Evolutionary conservation across 176 grass and related monocot genomes (phyloP).

Genomic region (Dendrocalamus sinicus): DNA sequence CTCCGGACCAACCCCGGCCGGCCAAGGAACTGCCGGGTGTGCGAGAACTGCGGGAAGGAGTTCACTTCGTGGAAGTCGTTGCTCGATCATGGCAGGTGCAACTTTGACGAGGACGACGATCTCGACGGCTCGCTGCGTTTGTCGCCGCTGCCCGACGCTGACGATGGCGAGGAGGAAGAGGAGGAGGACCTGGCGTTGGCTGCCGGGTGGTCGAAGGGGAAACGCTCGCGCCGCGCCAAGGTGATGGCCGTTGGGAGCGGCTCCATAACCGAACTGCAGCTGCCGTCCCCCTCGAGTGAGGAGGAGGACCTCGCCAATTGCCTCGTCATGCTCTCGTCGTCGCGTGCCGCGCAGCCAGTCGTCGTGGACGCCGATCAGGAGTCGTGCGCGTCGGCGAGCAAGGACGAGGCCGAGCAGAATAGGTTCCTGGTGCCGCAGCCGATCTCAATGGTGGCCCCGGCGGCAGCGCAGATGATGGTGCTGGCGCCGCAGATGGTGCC

Average conservation of each 20-base stretch:
- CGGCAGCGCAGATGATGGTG: neutral
- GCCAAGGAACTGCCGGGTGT: slow-evolving; percentile 46
- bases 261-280: neutral
- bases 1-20: slow-evolving; percentile 61
- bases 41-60: slow-evolving; percentile 74
- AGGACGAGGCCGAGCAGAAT: slow-evolving; percentile 26
- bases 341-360: neutral
- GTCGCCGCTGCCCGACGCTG: neutral
- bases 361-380: slow-evolving; percentile 43
- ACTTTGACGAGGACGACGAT: slow-evolving; percentile 18
- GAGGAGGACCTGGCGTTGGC: slow-evolving; percentile 1
- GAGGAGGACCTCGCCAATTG: slow-evolving; percentile 72
- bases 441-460: slow-evolving; percentile 21
- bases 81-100: slow-evolving; percentile 67
- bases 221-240: slow-evolving; percentile 60
- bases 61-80: slow-evolving; percentile 72
- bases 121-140: neutral
- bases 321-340: slow-evolving; percentile 64
- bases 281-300: slow-evolving; percentile 40
- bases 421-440: slow-evolving; percentile 18
- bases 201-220: slow-evolving; percentile 58
- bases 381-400: slow-evolving; percentile 37
- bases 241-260: neutral
- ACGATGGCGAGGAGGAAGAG: neutral
- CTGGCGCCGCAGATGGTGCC: slow-evolving; percentile 13